Percentiles rank a stretch among this genome's conserved stretches.
phyloP scores from a whole-genome alignment of 2,329 filamentous ascomycete genomes.

The Ceratocystis alfenasii region DNA sequence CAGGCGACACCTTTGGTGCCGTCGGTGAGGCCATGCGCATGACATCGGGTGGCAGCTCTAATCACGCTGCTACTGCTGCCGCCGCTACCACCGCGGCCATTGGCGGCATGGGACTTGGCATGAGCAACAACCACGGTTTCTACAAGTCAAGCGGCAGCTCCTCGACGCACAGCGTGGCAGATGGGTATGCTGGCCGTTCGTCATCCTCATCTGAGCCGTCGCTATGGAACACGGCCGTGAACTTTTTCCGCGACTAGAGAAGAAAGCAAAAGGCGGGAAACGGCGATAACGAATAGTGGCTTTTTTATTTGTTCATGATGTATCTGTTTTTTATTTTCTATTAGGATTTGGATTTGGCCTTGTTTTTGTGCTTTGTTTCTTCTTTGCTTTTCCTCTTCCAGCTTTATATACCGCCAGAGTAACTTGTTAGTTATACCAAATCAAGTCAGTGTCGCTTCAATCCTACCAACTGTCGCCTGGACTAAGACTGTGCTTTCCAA shows the following conservation, averaged over 20 bases:
- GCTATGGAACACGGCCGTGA: conserved; percentile 18
- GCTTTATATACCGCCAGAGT: conserved; percentile 12
- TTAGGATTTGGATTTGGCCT: neutral
- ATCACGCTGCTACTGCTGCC: conserved; percentile 25
- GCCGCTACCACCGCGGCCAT: conserved; percentile 6
- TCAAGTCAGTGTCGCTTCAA: neutral
- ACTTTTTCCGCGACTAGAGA: conserved; percentile 18
- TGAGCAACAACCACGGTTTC: neutral
- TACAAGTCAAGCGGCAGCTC: conserved; percentile 11
- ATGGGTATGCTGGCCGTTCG: neutral
- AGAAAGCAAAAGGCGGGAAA: neutral
- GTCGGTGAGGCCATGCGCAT: conserved; percentile 45
- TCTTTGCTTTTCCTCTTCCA: neutral
- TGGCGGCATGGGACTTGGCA: neutral
- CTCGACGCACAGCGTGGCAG: conserved; percentile 15
- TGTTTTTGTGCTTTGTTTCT: neutral
- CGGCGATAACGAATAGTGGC: neutral
- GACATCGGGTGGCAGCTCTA: conserved; percentile 31
- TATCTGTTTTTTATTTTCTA: neutral
- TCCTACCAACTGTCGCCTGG: neutral
- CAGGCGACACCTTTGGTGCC: conserved; percentile 38
- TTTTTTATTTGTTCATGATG: neutral
- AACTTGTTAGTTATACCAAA: conserved; percentile 18
- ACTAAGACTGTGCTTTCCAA: no score
- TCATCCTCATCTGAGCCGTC: neutral